A percentile compares a stretch with the other conserved stretches of the same genome.
Conservation (phyloP, 345 rosid genomes). For the Laguncularia racemosa region DNA sequence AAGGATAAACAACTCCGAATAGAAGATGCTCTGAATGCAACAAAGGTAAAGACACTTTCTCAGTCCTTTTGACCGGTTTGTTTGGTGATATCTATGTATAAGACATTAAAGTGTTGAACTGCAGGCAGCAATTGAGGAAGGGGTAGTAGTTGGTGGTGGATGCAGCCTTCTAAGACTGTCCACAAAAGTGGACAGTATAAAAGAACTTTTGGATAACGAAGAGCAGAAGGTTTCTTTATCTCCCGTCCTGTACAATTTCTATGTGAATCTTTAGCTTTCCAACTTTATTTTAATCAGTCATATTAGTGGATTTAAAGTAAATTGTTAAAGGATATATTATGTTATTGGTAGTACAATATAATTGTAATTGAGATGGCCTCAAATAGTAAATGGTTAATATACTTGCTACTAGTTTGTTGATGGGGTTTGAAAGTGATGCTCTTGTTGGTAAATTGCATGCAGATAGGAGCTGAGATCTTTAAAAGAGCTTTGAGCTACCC, state of each 20-base stretch:
- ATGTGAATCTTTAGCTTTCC: no score
- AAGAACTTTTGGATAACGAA: constrained; percentile 56
- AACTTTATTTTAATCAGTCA: no score
- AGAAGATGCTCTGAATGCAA: constrained; percentile 94
- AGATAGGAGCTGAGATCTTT: constrained; percentile 93
- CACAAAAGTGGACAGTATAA: constrained; percentile 54
- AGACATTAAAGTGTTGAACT: constrained; percentile 15
- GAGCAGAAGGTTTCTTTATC: constrained; percentile 59
- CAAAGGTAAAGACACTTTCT: constrained; percentile 47
- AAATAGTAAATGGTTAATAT: no score
- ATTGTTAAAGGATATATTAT: no score
- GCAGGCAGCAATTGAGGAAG: constrained; percentile 96
- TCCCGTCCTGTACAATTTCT: neutral
- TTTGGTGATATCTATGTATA: constrained; percentile 2
- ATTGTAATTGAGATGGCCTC: no score
- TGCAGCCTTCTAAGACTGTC: constrained; percentile 78
- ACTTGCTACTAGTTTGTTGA: no score
- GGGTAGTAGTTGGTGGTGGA: constrained; percentile 90
- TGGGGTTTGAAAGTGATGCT: neutral
- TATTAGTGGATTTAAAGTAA: no score
- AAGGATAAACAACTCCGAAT: constrained; percentile 82
- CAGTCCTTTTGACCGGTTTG: neutral
- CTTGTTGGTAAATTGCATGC: constrained; percentile 8
- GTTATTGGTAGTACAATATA: no score
- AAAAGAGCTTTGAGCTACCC: constrained; percentile 81